phyloP scores from a whole-genome alignment of 805 yeast species.

The Kuraishia capsulata region DNA sequence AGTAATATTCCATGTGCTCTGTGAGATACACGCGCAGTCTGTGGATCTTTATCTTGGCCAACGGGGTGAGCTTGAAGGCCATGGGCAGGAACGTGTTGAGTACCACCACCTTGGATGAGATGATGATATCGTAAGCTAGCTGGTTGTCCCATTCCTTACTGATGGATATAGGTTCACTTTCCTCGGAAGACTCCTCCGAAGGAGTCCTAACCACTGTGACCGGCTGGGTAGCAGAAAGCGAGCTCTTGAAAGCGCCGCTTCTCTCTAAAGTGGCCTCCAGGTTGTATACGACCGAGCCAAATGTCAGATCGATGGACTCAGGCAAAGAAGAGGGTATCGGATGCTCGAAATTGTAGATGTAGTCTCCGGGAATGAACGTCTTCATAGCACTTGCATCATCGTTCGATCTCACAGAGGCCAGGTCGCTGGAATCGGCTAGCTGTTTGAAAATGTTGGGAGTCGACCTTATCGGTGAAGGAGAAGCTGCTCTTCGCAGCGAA shows the following conservation, averaged over 20 bases:
- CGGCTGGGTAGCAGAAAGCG: slow-evolving; percentile 53
- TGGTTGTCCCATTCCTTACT: slow-evolving; percentile 92
- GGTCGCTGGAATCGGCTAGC: slow-evolving; percentile 6
- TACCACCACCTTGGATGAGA: slow-evolving; percentile 83
- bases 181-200: slow-evolving; percentile 71
- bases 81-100: slow-evolving; percentile 79
- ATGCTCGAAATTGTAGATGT: slow-evolving; percentile 86
- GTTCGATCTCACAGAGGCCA: slow-evolving; percentile 13
- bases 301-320: slow-evolving; percentile 68
- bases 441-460: background rate
- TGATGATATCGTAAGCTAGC: slow-evolving; percentile 78
- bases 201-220: slow-evolving; percentile 68
- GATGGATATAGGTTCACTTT: slow-evolving; percentile 88
- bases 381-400: slow-evolving; percentile 16
- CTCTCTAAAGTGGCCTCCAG: slow-evolving; percentile 67
- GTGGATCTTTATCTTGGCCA: slow-evolving; percentile 82
- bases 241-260: slow-evolving; percentile 79
- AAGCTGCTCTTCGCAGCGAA: slow-evolving; percentile 12
- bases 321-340: slow-evolving; percentile 77
- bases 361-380: slow-evolving; percentile 78
- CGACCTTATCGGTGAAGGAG: slow-evolving; percentile 11
- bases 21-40: slow-evolving; percentile 79
- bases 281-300: slow-evolving; percentile 69
- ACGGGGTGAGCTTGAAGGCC: slow-evolving; percentile 74
- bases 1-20: slow-evolving; percentile 85